Percentiles rank a stretch among this genome's conserved stretches.
These are phyloP conservation scores for Mortierella sp. DNA, from an alignment of 371 early-diverging fungal species.

Conservation along the genomic window DNA sequence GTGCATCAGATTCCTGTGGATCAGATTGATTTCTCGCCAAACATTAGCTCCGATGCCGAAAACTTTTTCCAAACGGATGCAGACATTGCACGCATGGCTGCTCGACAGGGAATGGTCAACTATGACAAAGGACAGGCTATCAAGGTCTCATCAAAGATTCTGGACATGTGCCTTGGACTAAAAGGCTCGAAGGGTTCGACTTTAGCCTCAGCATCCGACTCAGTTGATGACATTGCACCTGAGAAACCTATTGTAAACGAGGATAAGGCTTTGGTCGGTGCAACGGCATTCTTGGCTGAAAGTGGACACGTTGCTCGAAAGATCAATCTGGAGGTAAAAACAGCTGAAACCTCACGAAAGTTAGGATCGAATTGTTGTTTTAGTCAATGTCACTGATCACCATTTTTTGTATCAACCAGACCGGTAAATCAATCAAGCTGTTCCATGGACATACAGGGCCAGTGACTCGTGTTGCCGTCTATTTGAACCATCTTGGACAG, in stretches of 20 bases:
- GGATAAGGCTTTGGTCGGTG: conserved; percentile 33
- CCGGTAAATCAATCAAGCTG: conserved; percentile 68
- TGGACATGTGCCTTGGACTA: conserved; percentile 60
- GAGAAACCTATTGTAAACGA: conserved; percentile 10
- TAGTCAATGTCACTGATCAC: background rate
- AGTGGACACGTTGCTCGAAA: conserved; percentile 57
- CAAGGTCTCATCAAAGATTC: conserved; percentile 72
- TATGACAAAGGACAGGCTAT: conserved; percentile 74
- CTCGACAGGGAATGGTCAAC: conserved; percentile 72
- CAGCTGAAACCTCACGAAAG: background rate
- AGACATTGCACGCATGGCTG: conserved; percentile 68
- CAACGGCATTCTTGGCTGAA: conserved; percentile 51
- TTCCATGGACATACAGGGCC: conserved; percentile 89
- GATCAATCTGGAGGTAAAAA: conserved; percentile 47
- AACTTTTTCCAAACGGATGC: conserved; percentile 88
- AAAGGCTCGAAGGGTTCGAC: background rate
- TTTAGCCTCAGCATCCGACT: background rate
- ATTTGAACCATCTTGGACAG: conserved; percentile 58
- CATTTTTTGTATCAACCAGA: conserved; percentile 56
- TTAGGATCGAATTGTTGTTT: background rate
- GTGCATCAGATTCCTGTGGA: conserved; percentile 39
- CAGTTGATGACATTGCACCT: background rate
- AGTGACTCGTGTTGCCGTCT: conserved; percentile 76
- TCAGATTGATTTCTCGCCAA: conserved; percentile 57
- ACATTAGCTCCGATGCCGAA: conserved; percentile 68